Conservation (phyloP, 495 filamentous ascomycete genomes). For the Penicillium cinerascens region DNA sequence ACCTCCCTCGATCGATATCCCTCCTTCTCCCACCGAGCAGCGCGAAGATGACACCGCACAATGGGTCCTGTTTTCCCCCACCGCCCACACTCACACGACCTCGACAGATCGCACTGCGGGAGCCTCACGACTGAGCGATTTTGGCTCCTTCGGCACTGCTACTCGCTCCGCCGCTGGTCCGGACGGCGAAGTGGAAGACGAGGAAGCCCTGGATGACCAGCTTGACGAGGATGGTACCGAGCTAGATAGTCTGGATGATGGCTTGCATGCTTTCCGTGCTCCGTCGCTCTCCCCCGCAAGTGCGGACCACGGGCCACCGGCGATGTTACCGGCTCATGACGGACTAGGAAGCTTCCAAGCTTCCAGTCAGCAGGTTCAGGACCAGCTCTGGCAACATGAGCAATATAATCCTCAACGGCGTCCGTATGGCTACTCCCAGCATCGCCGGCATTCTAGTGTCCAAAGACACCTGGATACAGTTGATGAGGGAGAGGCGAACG, state of each 20-base stretch:
- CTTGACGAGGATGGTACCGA: constrained; percentile 66
- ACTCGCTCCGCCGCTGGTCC: constrained; percentile 44
- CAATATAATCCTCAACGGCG: constrained; percentile 67
- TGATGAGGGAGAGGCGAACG: constrained; percentile 54
- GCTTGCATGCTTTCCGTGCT: constrained; percentile 77
- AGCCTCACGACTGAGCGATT: constrained; percentile 74
- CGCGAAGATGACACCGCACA: constrained; percentile 70
- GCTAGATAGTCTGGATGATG: constrained; percentile 87
- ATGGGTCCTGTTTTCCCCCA: constrained; percentile 94
- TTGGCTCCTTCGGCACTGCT: constrained; percentile 74
- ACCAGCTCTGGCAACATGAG: constrained; percentile 83
- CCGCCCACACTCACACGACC: constrained; percentile 63
- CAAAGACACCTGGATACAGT: constrained; percentile 64
- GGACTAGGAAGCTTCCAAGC: constrained; percentile 79
- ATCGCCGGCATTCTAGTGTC: constrained; percentile 54
- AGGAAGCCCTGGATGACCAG: constrained; percentile 48
- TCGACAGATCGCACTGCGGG: constrained; percentile 72
- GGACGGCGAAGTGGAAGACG: constrained; percentile 48
- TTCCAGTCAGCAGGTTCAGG: constrained; percentile 56
- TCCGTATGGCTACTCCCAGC: constrained; percentile 21
- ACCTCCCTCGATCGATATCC: constrained; percentile 33
- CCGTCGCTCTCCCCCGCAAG: constrained; percentile 52
- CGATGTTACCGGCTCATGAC: constrained; percentile 85
- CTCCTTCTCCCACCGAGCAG: constrained; percentile 35
- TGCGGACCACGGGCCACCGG: constrained; percentile 50